Percentiles rank a stretch among this genome's conserved stretches.
Evolutionary conservation across 2,329 filamentous ascomycete genomes (phyloP).

Genomic region (Colletotrichum orbiculare): DNA sequence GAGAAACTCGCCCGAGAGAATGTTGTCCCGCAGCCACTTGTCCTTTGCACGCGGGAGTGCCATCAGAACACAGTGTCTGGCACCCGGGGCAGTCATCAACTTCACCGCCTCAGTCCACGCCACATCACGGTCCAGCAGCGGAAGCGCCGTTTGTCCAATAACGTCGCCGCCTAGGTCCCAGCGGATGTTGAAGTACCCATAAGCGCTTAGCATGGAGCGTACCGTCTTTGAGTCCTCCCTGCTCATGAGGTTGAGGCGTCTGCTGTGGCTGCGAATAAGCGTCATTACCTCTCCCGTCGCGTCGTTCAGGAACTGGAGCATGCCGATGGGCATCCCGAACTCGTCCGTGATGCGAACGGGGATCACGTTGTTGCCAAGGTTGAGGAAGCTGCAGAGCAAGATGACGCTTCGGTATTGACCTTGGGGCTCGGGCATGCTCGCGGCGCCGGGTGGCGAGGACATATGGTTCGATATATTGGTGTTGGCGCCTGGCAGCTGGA

Average conservation of each 20-base stretch:
- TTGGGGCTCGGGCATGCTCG: neutral
- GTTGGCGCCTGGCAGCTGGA: too few relatives aligned
- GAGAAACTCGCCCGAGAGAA: too few relatives aligned
- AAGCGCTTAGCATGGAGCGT: neutral
- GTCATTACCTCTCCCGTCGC: neutral
- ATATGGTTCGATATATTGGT: too few relatives aligned
- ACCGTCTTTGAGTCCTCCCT: neutral
- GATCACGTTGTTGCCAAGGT: neutral
- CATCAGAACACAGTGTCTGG: neutral
- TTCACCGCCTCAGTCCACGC: neutral
- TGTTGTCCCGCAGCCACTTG: neutral
- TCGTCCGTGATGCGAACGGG: neutral
- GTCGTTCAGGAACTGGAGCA: constrained; percentile 6
- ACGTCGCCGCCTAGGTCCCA: constrained; percentile 2
- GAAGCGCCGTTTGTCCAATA: neutral
- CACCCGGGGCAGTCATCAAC: neutral
- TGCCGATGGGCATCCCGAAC: neutral
- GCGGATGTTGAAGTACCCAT: neutral
- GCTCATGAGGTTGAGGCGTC: neutral
- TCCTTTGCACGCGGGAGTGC: neutral
- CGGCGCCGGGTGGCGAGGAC: too few relatives aligned
- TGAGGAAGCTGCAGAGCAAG: neutral
- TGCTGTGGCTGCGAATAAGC: neutral
- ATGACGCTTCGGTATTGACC: neutral
- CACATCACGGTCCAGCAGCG: neutral